phyloP scores from a whole-genome alignment of 1,284 basidiomycete genomes.

The Exobasidium rhododendri region DNA sequence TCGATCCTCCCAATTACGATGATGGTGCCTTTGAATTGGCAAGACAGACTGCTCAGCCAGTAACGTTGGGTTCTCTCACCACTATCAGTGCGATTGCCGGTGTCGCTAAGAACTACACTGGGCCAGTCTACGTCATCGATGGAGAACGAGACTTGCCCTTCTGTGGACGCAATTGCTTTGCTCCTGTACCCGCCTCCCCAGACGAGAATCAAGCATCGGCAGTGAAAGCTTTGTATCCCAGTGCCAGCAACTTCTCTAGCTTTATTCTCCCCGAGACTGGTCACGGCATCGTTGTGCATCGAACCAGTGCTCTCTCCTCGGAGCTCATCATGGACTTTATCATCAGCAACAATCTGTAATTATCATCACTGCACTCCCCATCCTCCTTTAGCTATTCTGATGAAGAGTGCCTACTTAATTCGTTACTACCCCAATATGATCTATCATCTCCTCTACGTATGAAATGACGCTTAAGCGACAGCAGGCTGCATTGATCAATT shows the following conservation, averaged over 20 bases:
- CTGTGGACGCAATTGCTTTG: slow-evolving; percentile 47
- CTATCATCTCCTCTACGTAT: too few relatives aligned
- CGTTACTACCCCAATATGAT: too few relatives aligned
- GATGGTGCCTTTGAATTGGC: slow-evolving; percentile 33
- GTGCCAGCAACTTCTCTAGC: slow-evolving; percentile 27
- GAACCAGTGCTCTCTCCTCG: not conserved
- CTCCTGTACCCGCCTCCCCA: slow-evolving; percentile 16
- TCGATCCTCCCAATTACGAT: slow-evolving; percentile 56
- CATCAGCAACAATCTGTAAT: not conserved
- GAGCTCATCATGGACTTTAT: not conserved
- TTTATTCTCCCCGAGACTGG: slow-evolving; percentile 28
- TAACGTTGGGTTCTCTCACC: slow-evolving; percentile 54
- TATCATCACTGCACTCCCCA: not conserved
- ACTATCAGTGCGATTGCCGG: slow-evolving; percentile 37
- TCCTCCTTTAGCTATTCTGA: too few relatives aligned
- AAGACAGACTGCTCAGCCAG: slow-evolving; percentile 40
- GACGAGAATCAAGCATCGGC: slow-evolving; percentile 11
- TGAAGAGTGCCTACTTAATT: too few relatives aligned
- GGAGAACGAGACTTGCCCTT: slow-evolving; percentile 56
- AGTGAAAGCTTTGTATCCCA: slow-evolving; percentile 21
- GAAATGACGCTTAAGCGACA: too few relatives aligned
- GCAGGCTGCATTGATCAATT: too few relatives aligned
- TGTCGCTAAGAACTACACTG: slow-evolving; percentile 42
- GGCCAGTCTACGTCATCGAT: slow-evolving; percentile 56
- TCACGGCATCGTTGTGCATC: slow-evolving; percentile 22